These are phyloP conservation scores for Sarocladium kiliense DNA, from an alignment of 2,329 filamentous ascomycete species.

Conservation along the genomic window DNA sequence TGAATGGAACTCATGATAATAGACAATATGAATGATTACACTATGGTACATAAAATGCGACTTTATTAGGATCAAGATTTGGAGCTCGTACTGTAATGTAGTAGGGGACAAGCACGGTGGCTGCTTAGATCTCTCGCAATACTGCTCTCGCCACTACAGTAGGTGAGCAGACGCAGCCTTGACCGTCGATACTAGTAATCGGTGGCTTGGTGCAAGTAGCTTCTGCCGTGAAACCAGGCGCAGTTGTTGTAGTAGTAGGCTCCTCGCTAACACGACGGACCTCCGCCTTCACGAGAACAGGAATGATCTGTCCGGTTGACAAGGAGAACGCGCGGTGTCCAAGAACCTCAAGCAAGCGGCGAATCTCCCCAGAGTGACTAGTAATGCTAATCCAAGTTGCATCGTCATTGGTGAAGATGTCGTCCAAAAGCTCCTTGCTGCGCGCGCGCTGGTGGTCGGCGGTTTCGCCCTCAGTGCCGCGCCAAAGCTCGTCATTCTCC, in stretches of 20 bases:
- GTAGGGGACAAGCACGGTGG: no score
- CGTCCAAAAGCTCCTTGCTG: slow-evolving; percentile 46
- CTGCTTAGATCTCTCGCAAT: no score
- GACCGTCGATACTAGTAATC: slow-evolving; percentile 33
- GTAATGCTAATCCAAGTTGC: slow-evolving; percentile 55
- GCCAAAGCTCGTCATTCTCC: slow-evolving; percentile 47
- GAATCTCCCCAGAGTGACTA: slow-evolving; percentile 55
- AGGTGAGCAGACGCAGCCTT: slow-evolving; percentile 36
- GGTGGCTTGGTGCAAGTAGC: slow-evolving; percentile 40
- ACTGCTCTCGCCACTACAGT: not conserved
- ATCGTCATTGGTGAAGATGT: slow-evolving; percentile 48
- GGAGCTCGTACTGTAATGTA: no score
- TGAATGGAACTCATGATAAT: no score
- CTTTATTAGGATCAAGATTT: no score
- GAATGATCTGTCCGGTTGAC: slow-evolving; percentile 63
- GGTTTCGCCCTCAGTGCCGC: slow-evolving; percentile 35
- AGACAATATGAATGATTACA: no score
- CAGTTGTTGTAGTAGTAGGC: not conserved
- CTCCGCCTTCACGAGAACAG: slow-evolving; percentile 56
- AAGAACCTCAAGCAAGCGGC: slow-evolving; percentile 46
- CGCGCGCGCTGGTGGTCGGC: slow-evolving; percentile 42
- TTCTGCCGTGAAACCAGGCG: slow-evolving; percentile 18
- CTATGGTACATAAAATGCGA: no score
- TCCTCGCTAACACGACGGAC: slow-evolving; percentile 27
- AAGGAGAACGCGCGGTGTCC: slow-evolving; percentile 58